Evolutionary conservation across 1,284 basidiomycete genomes (phyloP).

Genomic region (Melanopsichium pennsylvanicum): DNA sequence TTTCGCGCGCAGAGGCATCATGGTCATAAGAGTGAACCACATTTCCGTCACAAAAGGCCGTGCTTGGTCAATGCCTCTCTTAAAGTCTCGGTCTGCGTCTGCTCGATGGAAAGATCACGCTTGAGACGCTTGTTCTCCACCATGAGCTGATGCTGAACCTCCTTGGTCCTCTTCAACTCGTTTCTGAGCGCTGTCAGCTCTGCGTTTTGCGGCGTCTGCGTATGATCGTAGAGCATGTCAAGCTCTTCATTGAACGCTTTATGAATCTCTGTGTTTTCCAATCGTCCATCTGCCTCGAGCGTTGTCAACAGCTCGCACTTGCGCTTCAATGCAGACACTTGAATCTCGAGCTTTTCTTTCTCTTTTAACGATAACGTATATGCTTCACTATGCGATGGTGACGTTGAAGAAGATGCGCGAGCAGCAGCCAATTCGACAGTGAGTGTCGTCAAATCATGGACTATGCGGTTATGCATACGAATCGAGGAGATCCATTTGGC

Average conservation of each 20-base stretch:
- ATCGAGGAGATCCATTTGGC: conserved; percentile 30
- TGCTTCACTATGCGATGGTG: background rate
- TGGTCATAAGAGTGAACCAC: background rate
- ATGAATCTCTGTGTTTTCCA: conserved; percentile 64
- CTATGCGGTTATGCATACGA: conserved; percentile 40
- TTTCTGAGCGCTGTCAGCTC: conserved; percentile 48
- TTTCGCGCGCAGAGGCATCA: no score
- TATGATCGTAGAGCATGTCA: conserved; percentile 59
- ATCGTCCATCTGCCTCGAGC: conserved; percentile 58
- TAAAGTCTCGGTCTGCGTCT: conserved; percentile 13
- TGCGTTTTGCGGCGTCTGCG: conserved; percentile 50
- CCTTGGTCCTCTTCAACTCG: conserved; percentile 47
- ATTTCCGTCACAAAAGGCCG: conserved; percentile 21
- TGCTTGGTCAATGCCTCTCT: conserved; percentile 24
- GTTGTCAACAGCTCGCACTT: conserved; percentile 56
- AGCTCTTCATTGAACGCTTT: conserved; percentile 65
- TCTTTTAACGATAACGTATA: conserved; percentile 5
- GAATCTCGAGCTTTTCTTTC: conserved; percentile 26
- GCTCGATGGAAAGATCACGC: conserved; percentile 36
- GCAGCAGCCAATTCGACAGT: conserved; percentile 1
- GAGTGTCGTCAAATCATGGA: conserved; percentile 20
- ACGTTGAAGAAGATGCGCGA: background rate
- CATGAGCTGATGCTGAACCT: conserved; percentile 39
- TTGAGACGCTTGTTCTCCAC: conserved; percentile 42
- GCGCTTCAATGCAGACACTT: conserved; percentile 47